These are phyloP conservation scores for Endothia cerciana DNA, from an alignment of 2,329 filamentous ascomycete genomes.

Conservation along the genomic window DNA sequence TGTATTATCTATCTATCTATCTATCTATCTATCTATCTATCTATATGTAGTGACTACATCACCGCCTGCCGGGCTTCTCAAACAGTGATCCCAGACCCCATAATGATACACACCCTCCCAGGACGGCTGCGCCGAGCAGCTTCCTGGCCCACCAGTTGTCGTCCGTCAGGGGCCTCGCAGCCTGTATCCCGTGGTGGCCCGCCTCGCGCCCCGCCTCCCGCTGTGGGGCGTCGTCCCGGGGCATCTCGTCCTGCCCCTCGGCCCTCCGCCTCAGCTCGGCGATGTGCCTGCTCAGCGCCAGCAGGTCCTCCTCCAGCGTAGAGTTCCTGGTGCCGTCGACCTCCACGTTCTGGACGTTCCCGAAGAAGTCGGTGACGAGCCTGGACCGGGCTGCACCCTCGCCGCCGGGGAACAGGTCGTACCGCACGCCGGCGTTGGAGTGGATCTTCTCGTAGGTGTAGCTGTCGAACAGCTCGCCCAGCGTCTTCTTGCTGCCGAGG, in stretches of 20 bases:
- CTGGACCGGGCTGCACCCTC: conserved; percentile 76
- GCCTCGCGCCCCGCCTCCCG: no score
- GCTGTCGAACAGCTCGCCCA: conserved; percentile 94
- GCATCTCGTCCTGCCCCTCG: conserved; percentile 44
- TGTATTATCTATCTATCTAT: neutral
- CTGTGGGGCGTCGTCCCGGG: conserved; percentile 31
- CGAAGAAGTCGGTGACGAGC: conserved; percentile 94
- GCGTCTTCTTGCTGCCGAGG: conserved; percentile 81
- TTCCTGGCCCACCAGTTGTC: conserved; percentile 71
- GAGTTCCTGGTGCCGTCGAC: conserved; percentile 69
- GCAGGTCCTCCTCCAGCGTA: conserved; percentile 72
- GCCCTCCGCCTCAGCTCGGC: conserved; percentile 54
- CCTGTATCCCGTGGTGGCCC: conserved; percentile 49
- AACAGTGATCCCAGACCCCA: conserved; percentile 63
- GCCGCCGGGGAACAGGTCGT: conserved; percentile 91
- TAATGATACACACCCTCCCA: conserved; percentile 63
- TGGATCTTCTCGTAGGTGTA: conserved; percentile 96
- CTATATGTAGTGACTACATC: neutral
- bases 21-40: neutral
- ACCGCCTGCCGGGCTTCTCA: conserved; percentile 38
- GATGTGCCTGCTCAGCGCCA: conserved; percentile 73
- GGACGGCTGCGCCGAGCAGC: conserved; percentile 61
- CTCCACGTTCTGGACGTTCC: conserved; percentile 96
- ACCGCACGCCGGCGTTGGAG: conserved; percentile 86
- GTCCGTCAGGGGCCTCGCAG: conserved; percentile 65